phyloP scores from a whole-genome alignment of 208 protist species.

The Leishmania mexicana region DNA sequence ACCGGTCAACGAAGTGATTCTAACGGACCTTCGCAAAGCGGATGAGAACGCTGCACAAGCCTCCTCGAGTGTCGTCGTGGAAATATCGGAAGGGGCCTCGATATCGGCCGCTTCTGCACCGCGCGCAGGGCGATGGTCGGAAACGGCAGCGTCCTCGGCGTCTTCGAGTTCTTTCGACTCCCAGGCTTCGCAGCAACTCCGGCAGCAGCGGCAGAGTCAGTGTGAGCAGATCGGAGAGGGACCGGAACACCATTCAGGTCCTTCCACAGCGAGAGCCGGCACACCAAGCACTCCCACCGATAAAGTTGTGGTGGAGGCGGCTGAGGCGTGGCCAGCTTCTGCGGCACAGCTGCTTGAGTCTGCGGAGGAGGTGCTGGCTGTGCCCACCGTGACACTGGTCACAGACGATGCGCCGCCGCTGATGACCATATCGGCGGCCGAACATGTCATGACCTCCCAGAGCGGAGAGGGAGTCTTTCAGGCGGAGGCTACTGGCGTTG shows the following conservation, averaged over 20 bases:
- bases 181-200: not conserved
- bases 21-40: not conserved
- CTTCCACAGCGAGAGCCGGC: not conserved
- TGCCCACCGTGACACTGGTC: conserved; percentile 2
- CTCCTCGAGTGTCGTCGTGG: not conserved
- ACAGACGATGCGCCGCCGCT: not conserved
- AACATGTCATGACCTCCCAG: not conserved
- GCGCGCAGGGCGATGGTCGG: not conserved
- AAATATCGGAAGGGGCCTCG: not conserved
- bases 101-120: not conserved
- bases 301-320: not conserved
- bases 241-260: not conserved
- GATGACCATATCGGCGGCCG: too few species aligned
- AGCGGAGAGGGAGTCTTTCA: not conserved
- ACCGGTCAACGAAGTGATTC: not conserved
- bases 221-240: not conserved
- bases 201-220: not conserved
- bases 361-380: conserved; percentile 11
- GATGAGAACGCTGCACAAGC: too few species aligned
- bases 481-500: not conserved
- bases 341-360: conserved; percentile 2
- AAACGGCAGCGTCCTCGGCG: not conserved
- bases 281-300: not conserved
- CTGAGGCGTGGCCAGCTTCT: not conserved
- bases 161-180: not conserved